phyloP scores from a whole-genome alignment of 768 basidiomycete species.

The Auricularia auricula-judae region DNA sequence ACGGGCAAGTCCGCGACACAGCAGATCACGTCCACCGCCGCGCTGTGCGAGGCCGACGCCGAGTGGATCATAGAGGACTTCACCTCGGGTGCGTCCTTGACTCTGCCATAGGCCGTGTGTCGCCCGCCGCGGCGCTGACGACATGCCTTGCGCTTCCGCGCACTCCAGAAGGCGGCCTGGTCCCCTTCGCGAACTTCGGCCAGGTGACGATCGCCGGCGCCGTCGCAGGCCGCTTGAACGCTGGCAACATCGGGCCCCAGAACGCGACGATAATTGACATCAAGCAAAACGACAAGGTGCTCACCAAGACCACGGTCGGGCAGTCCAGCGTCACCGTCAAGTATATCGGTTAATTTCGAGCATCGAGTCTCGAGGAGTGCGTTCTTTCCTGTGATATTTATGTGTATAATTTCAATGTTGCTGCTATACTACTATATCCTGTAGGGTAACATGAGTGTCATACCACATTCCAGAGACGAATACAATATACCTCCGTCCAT shows the following conservation, averaged over 20 bases:
- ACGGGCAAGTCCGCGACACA: conserved; percentile 19
- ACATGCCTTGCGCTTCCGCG: neutral
- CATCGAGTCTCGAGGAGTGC: neutral
- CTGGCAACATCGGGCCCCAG: conserved; percentile 17
- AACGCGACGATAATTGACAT: conserved; percentile 24
- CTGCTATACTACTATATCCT: neutral
- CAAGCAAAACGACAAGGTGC: conserved; percentile 20
- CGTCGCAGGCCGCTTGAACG: conserved; percentile 14
- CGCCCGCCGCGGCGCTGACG: no score
- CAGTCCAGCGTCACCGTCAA: conserved; percentile 15
- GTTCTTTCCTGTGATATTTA: neutral
- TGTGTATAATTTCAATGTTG: no score
- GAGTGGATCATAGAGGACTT: conserved; percentile 31
- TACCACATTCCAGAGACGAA: neutral
- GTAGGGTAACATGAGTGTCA: neutral
- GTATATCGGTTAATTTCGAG: conserved; percentile 7
- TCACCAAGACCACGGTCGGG: conserved; percentile 19
- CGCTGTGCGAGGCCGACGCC: conserved; percentile 24
- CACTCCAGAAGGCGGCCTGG: conserved; percentile 8
- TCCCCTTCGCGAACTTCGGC: conserved; percentile 29
- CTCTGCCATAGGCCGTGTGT: neutral
- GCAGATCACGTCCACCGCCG: conserved; percentile 17
- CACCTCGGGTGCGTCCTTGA: conserved; percentile 12
- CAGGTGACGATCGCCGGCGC: conserved; percentile 25
- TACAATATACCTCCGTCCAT: neutral